phyloP scores from a whole-genome alignment of 2,329 filamentous ascomycete genomes.

The Lachnellula cervina region DNA sequence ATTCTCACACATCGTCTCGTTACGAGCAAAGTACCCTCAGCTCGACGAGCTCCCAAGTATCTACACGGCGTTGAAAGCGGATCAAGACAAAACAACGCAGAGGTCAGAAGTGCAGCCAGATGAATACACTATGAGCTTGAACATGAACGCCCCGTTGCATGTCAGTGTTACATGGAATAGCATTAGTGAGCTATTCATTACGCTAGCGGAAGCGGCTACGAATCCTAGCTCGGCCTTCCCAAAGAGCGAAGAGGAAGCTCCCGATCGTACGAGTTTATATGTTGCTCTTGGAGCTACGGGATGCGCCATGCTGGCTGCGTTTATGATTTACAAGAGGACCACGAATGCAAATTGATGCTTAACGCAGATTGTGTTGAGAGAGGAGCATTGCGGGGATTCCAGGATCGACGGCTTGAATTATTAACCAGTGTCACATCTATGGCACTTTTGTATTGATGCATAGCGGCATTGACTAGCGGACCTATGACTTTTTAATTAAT shows the following conservation, averaged over 20 bases:
- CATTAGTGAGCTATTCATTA: conserved; percentile 90
- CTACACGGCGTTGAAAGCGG: conserved; percentile 90
- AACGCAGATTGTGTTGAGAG: conserved; percentile 1
- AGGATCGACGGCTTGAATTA: neutral
- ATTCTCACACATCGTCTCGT: conserved; percentile 82
- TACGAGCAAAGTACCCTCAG: conserved; percentile 74
- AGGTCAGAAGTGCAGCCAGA: conserved; percentile 87
- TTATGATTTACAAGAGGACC: conserved; percentile 56
- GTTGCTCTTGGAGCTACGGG: conserved; percentile 73
- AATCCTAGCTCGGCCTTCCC: conserved; percentile 86
- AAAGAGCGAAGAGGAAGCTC: conserved; percentile 78
- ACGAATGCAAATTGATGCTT: conserved; percentile 25
- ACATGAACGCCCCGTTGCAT: conserved; percentile 88
- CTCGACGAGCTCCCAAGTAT: conserved; percentile 86
- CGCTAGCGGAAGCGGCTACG: conserved; percentile 84
- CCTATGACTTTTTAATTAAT: conserved; percentile 18
- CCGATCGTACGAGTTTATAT: conserved; percentile 80
- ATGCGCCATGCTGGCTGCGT: conserved; percentile 57
- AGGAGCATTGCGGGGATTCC: neutral
- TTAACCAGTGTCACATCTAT: neutral
- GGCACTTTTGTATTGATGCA: neutral
- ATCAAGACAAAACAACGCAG: conserved; percentile 95
- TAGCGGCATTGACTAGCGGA: neutral
- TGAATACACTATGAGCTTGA: conserved; percentile 77
- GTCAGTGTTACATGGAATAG: conserved; percentile 93